phyloP scores from a whole-genome alignment of 106 monocot species.

The Iris macrosiphon region DNA sequence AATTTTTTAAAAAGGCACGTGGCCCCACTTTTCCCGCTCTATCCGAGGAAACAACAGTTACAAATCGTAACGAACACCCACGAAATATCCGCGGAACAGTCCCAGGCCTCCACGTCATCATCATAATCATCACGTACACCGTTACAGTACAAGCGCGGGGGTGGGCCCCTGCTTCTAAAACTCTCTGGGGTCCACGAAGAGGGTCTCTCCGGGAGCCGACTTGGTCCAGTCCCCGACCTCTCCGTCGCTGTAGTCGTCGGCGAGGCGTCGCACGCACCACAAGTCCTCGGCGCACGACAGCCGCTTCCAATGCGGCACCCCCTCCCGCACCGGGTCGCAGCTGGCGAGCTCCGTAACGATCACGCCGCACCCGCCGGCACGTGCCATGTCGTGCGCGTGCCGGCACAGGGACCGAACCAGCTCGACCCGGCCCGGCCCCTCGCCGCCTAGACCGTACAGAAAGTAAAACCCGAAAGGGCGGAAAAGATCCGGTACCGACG shows the following conservation, averaged over 20 bases:
- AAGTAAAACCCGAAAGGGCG: conserved; percentile 26
- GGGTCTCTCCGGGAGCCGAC: conserved; percentile 18
- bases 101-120: too few relatives aligned
- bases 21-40: too few relatives aligned
- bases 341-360: conserved; percentile 42
- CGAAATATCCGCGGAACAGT: too few relatives aligned
- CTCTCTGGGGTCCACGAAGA: conserved; percentile 62
- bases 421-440: conserved; percentile 18
- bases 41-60: too few relatives aligned
- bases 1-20: too few relatives aligned
- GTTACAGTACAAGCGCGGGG: too few relatives aligned
- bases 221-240: conserved; percentile 46
- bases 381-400: conserved; percentile 50
- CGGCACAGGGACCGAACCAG: conserved; percentile 29
- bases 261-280: conserved; percentile 47
- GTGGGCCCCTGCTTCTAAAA: too few relatives aligned
- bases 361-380: conserved; percentile 23
- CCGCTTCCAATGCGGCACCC: conserved; percentile 36
- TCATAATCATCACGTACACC: too few relatives aligned
- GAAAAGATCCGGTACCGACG: conserved; percentile 19
- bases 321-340: conserved; percentile 31
- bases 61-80: too few relatives aligned
- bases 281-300: conserved; percentile 46
- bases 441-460: conserved; percentile 12
- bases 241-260: conserved; percentile 17